Base-by-base conservation (phyloP, 2,329 filamentous ascomycete species). In the Trichoderma atrobrunneum region DNA sequence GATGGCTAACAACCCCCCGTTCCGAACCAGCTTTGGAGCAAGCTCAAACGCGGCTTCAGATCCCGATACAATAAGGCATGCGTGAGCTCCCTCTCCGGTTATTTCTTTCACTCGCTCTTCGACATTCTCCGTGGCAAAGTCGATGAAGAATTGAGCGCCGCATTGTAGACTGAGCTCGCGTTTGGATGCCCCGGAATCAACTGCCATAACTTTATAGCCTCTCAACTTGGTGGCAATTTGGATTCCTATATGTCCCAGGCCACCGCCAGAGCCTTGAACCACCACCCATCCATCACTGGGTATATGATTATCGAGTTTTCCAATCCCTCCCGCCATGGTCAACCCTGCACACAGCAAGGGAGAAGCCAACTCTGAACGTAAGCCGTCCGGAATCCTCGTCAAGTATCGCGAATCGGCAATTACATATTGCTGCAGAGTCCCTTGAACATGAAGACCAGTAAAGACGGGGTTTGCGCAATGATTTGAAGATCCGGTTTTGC, bases 391-490 rank as follows among this genome's bases (percentile, higher is more conserved):
- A 7, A 81, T 78, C 2, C 36, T 39, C 0, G 78, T 80, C 0
- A 81, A 57, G 2, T 79, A 79, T 11, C 77, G 72, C 0, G 77
- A 73, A 28, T 80, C 78, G 0, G 80, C 79, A 0, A 81, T 67
- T 14, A 78, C 75, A 16, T 80, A 81, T 14, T 79, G 74, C 39
- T 81, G 80, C 0, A 81, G 21, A 0, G 80, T 80, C 0, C 80
- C 80, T 0, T 80, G 79, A 0, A 80, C 78, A n/a, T 78, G 79
- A 1, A 80, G 76, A 2, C 84, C 81, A 0, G 84, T 84, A 70
- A 85, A 84, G n/a, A 80, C 66, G 59, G 84, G 83, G 8, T 79
- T 78, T 0, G 78, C 76, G 24, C 84, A 85, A 39, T 84, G 83
- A 21, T 85, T 85, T 2, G 73, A 3, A 26, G 26, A 60, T 30